Evolutionary conservation across 441 rosid species (phyloP).

Genomic region (Pelargonium citronellum): DNA sequence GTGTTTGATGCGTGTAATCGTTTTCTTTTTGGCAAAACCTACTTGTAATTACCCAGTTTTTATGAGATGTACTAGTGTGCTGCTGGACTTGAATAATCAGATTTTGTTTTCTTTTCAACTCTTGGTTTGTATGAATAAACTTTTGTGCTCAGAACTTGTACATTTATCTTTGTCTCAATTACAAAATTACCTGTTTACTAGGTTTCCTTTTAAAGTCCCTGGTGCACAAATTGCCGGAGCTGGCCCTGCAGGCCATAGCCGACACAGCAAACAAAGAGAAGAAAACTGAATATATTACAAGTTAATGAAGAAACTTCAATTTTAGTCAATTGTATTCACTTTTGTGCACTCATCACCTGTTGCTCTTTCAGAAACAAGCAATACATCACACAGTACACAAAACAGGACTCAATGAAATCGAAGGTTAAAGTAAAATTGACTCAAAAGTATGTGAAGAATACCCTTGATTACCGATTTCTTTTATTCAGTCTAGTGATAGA

Average conservation of each 20-base stretch:
- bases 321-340: too few species aligned
- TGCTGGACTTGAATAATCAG: background rate
- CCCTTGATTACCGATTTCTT: too few species aligned
- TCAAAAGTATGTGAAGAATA: too few species aligned
- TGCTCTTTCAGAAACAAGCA: too few species aligned
- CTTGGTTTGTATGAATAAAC: background rate
- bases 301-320: background rate
- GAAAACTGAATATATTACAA: background rate
- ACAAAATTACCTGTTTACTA: too few species aligned
- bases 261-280: too few species aligned
- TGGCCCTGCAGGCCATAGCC: background rate
- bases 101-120: background rate
- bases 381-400: too few species aligned
- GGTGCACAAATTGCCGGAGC: background rate
- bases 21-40: background rate
- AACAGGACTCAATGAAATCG: too few species aligned
- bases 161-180: too few species aligned
- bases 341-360: too few species aligned
- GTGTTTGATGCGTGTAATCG: background rate
- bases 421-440: too few species aligned
- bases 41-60: conserved; percentile 1
- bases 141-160: background rate
- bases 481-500: too few species aligned
- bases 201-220: background rate
- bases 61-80: background rate